A percentile compares a stretch with the other conserved stretches of the same genome.
Evolutionary conservation across 129 eudicot species (phyloP).

Genomic region (Centella asiatica): DNA sequence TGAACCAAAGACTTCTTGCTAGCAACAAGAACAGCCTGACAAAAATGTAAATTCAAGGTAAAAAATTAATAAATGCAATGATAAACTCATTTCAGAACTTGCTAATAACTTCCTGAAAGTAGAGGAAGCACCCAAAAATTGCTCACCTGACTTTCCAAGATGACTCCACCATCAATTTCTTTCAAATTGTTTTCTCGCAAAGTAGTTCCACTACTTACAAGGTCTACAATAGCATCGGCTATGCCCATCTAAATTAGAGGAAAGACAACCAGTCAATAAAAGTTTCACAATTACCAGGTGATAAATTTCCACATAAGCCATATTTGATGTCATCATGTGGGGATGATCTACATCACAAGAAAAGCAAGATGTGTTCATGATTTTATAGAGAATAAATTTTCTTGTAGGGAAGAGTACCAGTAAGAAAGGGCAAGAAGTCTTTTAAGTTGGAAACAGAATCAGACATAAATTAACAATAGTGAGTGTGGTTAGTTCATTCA

Average conservation of each 20-base stretch:
- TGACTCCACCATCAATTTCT: slow-evolving; percentile 84
- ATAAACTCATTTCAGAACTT: background rate
- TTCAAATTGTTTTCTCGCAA: slow-evolving; percentile 84
- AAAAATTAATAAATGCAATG: background rate
- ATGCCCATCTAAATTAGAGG: slow-evolving; percentile 68
- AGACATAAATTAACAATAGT: too few species aligned
- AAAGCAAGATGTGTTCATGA: too few species aligned
- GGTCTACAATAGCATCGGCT: slow-evolving; percentile 98
- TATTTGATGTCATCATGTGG: background rate
- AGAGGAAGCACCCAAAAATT: background rate
- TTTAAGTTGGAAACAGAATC: too few species aligned
- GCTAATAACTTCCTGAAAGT: background rate
- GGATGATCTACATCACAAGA: background rate
- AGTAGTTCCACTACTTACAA: slow-evolving; percentile 94
- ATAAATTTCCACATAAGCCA: background rate
- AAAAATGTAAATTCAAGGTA: slow-evolving; percentile 1
- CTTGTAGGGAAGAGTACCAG: too few species aligned
- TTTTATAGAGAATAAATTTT: background rate
- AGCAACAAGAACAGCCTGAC: slow-evolving; percentile 88
- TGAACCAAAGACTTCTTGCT: slow-evolving; percentile 71
- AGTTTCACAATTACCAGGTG: background rate
- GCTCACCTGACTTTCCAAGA: slow-evolving; percentile 82
- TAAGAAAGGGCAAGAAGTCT: too few species aligned
- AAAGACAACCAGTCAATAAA: background rate
- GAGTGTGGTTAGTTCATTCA: too few species aligned